A percentile compares a stretch with the other conserved stretches of the same genome.
These are phyloP conservation scores for Narthecium ossifragum DNA, from an alignment of 106 monocot genomes.

Conservation along the genomic window DNA sequence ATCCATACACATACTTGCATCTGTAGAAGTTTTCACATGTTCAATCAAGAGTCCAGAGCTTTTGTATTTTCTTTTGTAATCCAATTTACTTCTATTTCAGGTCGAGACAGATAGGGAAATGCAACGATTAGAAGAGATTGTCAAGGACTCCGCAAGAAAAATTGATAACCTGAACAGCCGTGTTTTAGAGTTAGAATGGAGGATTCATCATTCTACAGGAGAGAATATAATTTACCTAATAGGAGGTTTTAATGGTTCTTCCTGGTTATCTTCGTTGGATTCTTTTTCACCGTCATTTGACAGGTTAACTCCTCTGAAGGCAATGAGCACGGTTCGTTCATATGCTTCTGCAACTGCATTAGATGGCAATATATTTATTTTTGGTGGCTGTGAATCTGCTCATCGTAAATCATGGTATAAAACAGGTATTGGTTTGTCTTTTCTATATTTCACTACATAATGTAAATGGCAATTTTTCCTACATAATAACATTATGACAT, in stretches of 20 bases:
- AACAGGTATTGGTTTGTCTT: constrained; percentile 56
- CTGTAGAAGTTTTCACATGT: no score
- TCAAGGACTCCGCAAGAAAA: constrained; percentile 9
- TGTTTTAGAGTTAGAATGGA: constrained; percentile 25
- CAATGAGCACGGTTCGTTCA: constrained; percentile 15
- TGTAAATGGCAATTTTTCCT: no score
- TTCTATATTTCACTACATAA: no score
- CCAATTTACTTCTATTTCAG: no score
- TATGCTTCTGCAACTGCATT: constrained; percentile 56
- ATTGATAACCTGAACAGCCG: constrained; percentile 17
- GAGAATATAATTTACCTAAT: constrained; percentile 60
- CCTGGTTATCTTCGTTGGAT: constrained; percentile 16
- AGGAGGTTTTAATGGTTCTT: constrained; percentile 35
- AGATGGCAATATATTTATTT: constrained; percentile 46
- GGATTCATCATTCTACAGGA: constrained; percentile 21
- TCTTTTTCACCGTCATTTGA: constrained; percentile 23
- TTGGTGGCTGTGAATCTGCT: constrained; percentile 59
- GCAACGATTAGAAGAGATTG: constrained; percentile 22
- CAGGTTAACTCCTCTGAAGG: constrained; percentile 9
- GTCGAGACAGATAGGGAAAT: constrained; percentile 23
- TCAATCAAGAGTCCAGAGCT: no score
- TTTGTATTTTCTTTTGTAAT: no score
- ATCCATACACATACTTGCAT: no score
- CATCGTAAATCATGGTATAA: constrained; percentile 44
- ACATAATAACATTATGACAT: no score